These are phyloP conservation scores for Ascochyta clinopodiicola DNA, from an alignment of 2,329 filamentous ascomycete species.

Conservation along the genomic window DNA sequence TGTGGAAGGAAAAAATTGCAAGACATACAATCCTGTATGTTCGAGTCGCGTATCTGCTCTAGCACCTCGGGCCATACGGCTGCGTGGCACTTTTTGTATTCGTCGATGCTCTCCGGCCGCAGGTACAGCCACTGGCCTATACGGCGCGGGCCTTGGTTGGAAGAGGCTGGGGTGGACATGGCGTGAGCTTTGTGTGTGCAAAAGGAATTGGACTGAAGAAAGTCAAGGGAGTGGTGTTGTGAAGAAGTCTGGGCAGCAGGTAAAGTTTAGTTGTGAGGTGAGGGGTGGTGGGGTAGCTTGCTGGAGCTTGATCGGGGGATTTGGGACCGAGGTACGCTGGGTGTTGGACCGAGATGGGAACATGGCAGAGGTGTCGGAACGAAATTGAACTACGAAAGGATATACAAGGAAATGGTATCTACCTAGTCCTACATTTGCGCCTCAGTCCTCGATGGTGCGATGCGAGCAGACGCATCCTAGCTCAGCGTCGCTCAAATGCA, in stretches of 20 bases:
- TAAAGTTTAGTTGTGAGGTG: not conserved
- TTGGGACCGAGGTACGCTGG: slow-evolving; percentile 4
- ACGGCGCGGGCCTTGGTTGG: slow-evolving; percentile 51
- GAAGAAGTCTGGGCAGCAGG: not conserved
- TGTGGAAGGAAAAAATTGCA: slow-evolving; percentile 44
- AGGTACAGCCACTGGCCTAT: slow-evolving; percentile 77
- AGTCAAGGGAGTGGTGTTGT: not conserved
- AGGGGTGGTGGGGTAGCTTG: slow-evolving; percentile 15
- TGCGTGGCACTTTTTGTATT: slow-evolving; percentile 77
- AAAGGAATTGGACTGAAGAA: not conserved
- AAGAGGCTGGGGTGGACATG: slow-evolving; percentile 11
- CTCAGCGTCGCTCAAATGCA: not conserved
- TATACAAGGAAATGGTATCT: slow-evolving; percentile 16
- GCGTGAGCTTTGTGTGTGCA: not conserved
- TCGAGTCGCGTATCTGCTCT: slow-evolving; percentile 76
- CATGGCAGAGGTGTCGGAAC: not conserved
- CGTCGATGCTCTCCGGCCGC: slow-evolving; percentile 68
- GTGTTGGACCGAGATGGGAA: not conserved
- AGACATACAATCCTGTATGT: slow-evolving; percentile 68
- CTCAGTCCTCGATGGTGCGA: not conserved
- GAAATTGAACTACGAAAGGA: not conserved
- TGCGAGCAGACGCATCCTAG: not conserved
- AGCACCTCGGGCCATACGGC: slow-evolving; percentile 80
- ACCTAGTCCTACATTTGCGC: not conserved
- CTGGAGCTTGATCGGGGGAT: slow-evolving; percentile 4